Percentiles rank a stretch among this genome's conserved stretches.
These are phyloP conservation scores for Mortierella sp. DNA, from an alignment of 371 early-diverging fungal species.

Conservation along the genomic window DNA sequence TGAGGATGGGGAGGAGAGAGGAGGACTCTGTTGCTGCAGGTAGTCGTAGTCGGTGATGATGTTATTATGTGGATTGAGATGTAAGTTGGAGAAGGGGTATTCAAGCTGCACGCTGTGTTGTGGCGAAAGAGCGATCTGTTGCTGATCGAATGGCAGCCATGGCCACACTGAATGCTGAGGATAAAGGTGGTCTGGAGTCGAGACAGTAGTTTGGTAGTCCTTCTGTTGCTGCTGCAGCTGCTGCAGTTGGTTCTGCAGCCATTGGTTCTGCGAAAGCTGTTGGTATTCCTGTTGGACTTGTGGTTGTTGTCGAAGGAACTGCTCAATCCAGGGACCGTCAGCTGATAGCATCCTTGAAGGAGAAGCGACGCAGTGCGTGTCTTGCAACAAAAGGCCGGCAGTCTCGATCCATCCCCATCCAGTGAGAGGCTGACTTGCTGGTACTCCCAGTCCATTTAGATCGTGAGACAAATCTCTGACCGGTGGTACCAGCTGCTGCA, in stretches of 20 bases:
- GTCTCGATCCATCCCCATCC: not conserved
- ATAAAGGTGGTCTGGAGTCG: not conserved
- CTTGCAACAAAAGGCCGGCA: not conserved
- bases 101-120: not conserved
- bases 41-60: not conserved
- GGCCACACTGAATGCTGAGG: not conserved
- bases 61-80: not conserved
- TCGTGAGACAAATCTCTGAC: not conserved
- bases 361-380: not conserved
- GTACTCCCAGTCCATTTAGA: not conserved
- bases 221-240: not conserved
- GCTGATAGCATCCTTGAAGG: not conserved
- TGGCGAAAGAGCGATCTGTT: not conserved
- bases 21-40: not conserved
- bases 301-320: not conserved
- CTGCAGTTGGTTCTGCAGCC: not conserved
- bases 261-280: not conserved
- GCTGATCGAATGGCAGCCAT: not conserved
- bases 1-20: not conserved
- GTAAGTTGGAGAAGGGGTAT: not conserved
- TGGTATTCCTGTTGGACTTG: not conserved
- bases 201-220: not conserved
- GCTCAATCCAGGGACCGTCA: not conserved
- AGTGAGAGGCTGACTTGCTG: not conserved
- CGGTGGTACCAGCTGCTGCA: too few species aligned